phyloP scores from a whole-genome alignment of 2,329 filamentous ascomycete genomes.

The Fusarium tanahbumbuense region DNA sequence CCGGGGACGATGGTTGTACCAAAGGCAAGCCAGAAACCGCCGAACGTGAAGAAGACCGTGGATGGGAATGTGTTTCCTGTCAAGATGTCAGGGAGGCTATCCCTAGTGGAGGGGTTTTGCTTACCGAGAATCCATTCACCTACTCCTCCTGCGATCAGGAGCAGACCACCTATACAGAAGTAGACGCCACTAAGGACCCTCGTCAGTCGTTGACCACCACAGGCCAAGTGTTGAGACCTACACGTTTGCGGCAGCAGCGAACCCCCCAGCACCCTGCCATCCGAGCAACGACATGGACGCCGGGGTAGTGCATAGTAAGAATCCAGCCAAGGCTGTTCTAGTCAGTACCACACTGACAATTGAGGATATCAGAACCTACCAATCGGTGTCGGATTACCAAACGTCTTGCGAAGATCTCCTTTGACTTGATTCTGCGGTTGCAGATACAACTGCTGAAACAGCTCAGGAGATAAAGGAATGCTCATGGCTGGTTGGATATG shows the following conservation, averaged over 20 bases:
- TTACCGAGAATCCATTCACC: constrained; percentile 62
- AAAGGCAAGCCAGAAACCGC: constrained; percentile 64
- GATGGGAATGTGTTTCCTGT: constrained; percentile 64
- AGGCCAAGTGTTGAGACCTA: neutral
- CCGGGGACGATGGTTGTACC: constrained; percentile 61
- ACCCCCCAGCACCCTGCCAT: constrained; percentile 49
- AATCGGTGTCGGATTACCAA: constrained; percentile 65
- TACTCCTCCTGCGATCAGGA: constrained; percentile 59
- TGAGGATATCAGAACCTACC: constrained; percentile 11
- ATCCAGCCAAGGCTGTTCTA: constrained; percentile 45
- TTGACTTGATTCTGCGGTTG: constrained; percentile 59
- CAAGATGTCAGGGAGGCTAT: neutral
- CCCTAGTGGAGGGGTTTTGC: fast-evolving
- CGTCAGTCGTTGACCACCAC: neutral
- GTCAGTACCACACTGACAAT: neutral
- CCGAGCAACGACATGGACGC: constrained; percentile 47
- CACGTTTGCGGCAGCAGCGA: constrained; percentile 48
- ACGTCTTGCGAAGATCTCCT: constrained; percentile 61
- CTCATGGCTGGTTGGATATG: constrained; percentile 52
- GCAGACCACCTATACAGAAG: constrained; percentile 59
- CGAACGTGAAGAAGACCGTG: constrained; percentile 62
- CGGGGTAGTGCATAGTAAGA: constrained; percentile 48
- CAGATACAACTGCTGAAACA: constrained; percentile 66
- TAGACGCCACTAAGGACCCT: constrained; percentile 48
- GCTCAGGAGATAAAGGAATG: constrained; percentile 61